Evolutionary conservation across 1,139 yeast genomes (phyloP).

Genomic region (Nematodospora anomalae): DNA sequence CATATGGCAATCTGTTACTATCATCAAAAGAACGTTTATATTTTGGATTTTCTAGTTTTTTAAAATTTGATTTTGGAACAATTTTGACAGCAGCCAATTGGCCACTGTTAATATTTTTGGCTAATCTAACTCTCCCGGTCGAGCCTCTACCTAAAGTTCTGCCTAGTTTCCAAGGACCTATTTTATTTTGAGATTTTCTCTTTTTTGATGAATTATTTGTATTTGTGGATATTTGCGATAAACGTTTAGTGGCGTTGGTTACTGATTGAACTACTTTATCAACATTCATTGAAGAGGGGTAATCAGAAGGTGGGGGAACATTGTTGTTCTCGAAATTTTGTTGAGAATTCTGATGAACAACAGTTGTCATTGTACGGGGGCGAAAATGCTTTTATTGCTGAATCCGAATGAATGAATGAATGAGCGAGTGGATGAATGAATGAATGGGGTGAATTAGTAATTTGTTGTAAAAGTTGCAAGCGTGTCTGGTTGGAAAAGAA

Average conservation of each 20-base stretch:
- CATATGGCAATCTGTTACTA: conserved; percentile 74
- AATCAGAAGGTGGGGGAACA: conserved; percentile 10
- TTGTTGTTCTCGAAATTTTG: conserved; percentile 4
- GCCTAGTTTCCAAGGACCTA: conserved; percentile 98
- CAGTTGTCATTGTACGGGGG: conserved; percentile 10
- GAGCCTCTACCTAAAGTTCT: conserved; percentile 93
- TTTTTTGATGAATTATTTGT: conserved; percentile 48
- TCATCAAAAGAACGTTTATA: conserved; percentile 39
- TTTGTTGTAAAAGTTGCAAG: no score
- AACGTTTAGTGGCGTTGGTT: conserved; percentile 61
- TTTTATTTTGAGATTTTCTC: conserved; percentile 65
- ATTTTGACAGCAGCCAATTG: conserved; percentile 95
- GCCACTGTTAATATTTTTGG: conserved; percentile 80
- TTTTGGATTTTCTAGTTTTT: conserved; percentile 55
- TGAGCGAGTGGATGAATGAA: no score
- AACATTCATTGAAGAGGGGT: conserved; percentile 33
- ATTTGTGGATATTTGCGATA: conserved; percentile 63
- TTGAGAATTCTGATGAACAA: conserved; percentile 7
- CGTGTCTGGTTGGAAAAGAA: conserved; percentile 8
- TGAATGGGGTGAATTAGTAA: no score
- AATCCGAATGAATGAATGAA: no score
- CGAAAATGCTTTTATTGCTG: no score
- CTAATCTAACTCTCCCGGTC: conserved; percentile 90
- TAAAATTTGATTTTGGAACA: conserved; percentile 76
- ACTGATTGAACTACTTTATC: conserved; percentile 54